Evolutionary conservation across 805 yeast genomes (phyloP).

Genomic region (Nakazawaea holstii): DNA sequence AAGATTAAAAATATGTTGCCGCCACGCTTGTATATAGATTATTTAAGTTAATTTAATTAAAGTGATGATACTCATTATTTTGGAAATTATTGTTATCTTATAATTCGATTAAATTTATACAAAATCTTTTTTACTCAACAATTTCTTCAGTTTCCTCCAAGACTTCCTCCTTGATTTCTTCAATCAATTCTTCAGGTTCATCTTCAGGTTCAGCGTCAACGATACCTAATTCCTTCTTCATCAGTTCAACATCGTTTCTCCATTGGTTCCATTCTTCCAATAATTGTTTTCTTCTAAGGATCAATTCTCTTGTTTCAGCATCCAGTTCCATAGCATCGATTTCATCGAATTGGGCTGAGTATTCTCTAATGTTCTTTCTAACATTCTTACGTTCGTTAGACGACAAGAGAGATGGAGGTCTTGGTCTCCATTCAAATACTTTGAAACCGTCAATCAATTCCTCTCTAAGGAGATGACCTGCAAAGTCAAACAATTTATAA

Average conservation of each 20-base stretch:
- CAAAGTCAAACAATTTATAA: slow-evolving; percentile 78
- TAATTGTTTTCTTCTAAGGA: slow-evolving; percentile 73
- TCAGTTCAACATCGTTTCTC: slow-evolving; percentile 50
- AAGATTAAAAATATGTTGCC: slow-evolving; percentile 1
- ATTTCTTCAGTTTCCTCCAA: slow-evolving; percentile 69
- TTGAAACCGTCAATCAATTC: slow-evolving; percentile 79
- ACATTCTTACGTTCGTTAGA: slow-evolving; percentile 84
- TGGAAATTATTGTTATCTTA: no score
- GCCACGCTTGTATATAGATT: neutral
- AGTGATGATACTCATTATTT: neutral
- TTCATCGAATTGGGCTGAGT: slow-evolving; percentile 91
- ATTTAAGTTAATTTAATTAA: neutral
- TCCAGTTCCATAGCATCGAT: slow-evolving; percentile 94
- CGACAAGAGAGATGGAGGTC: slow-evolving; percentile 76
- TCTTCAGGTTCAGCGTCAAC: slow-evolving; percentile 43
- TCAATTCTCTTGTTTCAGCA: slow-evolving; percentile 85
- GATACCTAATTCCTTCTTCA: slow-evolving; percentile 40
- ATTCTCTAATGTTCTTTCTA: slow-evolving; percentile 82
- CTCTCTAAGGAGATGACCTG: slow-evolving; percentile 71
- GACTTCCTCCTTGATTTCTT: slow-evolving; percentile 74
- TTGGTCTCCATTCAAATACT: slow-evolving; percentile 95
- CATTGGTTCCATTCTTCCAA: slow-evolving; percentile 83
- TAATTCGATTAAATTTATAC: neutral
- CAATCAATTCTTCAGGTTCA: slow-evolving; percentile 50
- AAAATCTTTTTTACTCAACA: slow-evolving; percentile 30